Conservation (phyloP, 2,329 filamentous ascomycete genomes). For the Fusarium staphyleae region DNA sequence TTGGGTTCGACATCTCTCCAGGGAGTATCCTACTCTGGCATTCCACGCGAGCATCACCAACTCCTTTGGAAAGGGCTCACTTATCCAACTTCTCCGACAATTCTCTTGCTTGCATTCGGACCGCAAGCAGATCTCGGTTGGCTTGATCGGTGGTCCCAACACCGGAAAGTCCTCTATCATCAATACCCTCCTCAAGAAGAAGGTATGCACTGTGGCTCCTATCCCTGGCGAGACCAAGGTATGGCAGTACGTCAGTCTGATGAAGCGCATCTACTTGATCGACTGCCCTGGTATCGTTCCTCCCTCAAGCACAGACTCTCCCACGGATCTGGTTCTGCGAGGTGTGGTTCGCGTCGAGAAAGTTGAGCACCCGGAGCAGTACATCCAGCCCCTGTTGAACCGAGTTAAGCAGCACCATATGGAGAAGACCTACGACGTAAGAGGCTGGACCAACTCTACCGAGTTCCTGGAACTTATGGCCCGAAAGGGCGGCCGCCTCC, state of each 20-base stretch:
- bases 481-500: constrained; percentile 82
- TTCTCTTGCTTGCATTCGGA: constrained; percentile 90
- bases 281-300: constrained; percentile 97
- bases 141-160: constrained; percentile 81
- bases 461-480: constrained; percentile 89
- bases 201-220: constrained; percentile 90
- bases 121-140: constrained; percentile 93
- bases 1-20: constrained; percentile 89
- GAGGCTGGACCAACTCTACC: constrained; percentile 76
- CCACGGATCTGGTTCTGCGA: constrained; percentile 86
- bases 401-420: constrained; percentile 87
- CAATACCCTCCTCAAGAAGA: constrained; percentile 93
- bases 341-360: constrained; percentile 96
- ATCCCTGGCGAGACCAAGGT: constrained; percentile 98
- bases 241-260: constrained; percentile 96
- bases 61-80: constrained; percentile 92
- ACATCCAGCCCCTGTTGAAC: constrained; percentile 82
- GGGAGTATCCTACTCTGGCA: constrained; percentile 90
- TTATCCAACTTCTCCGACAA: constrained; percentile 91
- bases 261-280: constrained; percentile 90
- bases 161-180: constrained; percentile 97
- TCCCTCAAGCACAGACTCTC: constrained; percentile 81
- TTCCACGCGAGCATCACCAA: constrained; percentile 97
- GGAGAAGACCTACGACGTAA: constrained; percentile 90
- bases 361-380: constrained; percentile 95